Evolutionary conservation across 2,329 filamentous ascomycete species (phyloP).

Genomic region (Aureobasidium sp.): DNA sequence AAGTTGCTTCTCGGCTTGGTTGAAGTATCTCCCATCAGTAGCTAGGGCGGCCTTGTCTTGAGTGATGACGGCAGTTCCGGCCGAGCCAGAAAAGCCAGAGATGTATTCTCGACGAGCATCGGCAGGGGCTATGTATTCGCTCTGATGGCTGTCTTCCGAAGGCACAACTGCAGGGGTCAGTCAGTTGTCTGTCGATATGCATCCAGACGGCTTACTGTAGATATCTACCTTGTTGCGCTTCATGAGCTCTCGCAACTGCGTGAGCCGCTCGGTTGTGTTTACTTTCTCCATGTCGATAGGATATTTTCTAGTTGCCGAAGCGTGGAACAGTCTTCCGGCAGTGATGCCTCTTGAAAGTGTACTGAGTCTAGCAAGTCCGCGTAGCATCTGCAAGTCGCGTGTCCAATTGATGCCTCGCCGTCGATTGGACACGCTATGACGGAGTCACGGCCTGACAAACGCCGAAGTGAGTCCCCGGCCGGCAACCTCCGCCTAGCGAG

Average conservation of each 20-base stretch:
- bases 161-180: slow-evolving; percentile 64
- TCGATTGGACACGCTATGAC: slow-evolving; percentile 6
- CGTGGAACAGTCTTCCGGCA: slow-evolving; percentile 20
- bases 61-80: slow-evolving; percentile 85
- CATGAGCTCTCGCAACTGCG: slow-evolving; percentile 78
- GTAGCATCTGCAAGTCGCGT: slow-evolving; percentile 12
- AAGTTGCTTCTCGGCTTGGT: slow-evolving; percentile 85
- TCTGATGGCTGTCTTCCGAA: slow-evolving; percentile 94
- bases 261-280: slow-evolving; percentile 69
- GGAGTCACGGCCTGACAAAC: not conserved
- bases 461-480: not conserved
- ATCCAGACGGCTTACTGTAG: slow-evolving; percentile 60
- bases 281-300: slow-evolving; percentile 64
- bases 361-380: not conserved
- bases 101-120: slow-evolving; percentile 89
- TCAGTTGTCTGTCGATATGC: slow-evolving; percentile 31
- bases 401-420: not conserved
- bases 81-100: slow-evolving; percentile 89
- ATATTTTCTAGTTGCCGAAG: slow-evolving; percentile 17
- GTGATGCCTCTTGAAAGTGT: slow-evolving; percentile 5
- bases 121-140: slow-evolving; percentile 95
- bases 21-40: slow-evolving; percentile 96
- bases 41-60: slow-evolving; percentile 80
- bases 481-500: slow-evolving; percentile 1
- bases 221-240: slow-evolving; percentile 77